Base-by-base conservation (phyloP, 139 green algal genomes). In the Closterium sp. region DNA sequence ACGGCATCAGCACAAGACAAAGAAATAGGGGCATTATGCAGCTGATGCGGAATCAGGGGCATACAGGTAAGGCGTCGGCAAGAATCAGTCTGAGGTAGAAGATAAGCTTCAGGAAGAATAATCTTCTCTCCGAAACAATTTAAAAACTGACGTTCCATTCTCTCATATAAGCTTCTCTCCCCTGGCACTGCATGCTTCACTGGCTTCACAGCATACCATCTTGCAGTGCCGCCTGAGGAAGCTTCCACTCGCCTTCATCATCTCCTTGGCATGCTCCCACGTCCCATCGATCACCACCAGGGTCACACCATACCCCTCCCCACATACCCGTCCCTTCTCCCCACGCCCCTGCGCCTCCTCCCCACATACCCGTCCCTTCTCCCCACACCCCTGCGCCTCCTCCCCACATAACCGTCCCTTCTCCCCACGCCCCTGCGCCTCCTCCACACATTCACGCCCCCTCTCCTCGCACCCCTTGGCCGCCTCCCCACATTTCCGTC, bases 241-340 rank as follows among this genome's bases (percentile, higher is more conserved):
- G n/a, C 21, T 33, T 43, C 32, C 23, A 31, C 66, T 88, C 8
- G 89, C 89, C 84, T 66, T 88, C 6, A 91, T 34, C 89, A 91
- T 91, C 89, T 91, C 89, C 10, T 7, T 55, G 21, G 89, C 36
- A 31, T 91, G 38, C 31, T 88, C 38, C 89, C 89, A 91, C 55
- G 89, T 91, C 7, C 89, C 89, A 43, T 91, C 89, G 3, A 88
- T 76, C 89, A 91, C 89, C 28, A 91, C 36, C 34, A 91, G 66
- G 23, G 88, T 66, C 35, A 88, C 84, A 66, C 9, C 38, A 66
- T 66, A 66, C 33, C 33, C 87, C 35, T 90, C 34, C 19, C 21
- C 34, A 35, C 55, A 25, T 31, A 86, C 87, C 35, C 86, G 1
- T 12, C 2, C 6, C 36, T 19, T 12, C 86, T 89, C 4, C 86